Evolutionary conservation across 805 yeast species (phyloP).

Genomic region (Zygosaccharomyces bailii): DNA sequence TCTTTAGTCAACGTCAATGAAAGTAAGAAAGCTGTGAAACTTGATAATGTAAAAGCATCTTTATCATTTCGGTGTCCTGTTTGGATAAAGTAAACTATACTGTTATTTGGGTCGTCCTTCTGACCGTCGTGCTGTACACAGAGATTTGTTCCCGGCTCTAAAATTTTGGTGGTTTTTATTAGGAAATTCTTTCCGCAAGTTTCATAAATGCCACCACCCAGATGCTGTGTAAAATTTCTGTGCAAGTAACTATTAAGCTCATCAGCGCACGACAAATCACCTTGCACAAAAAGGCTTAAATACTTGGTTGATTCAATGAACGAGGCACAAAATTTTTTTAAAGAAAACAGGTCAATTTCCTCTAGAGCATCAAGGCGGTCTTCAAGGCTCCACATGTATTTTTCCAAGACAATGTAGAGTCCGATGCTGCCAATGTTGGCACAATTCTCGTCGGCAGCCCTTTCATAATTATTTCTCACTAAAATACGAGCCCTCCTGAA

Average conservation of each 20-base stretch:
- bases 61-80: slow-evolving; percentile 46
- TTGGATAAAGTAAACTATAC: slow-evolving; percentile 54
- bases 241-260: slow-evolving; percentile 27
- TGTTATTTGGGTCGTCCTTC: slow-evolving; percentile 47
- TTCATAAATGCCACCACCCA: slow-evolving; percentile 10
- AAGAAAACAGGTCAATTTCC: slow-evolving; percentile 39
- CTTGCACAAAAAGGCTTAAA: slow-evolving; percentile 48
- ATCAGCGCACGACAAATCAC: slow-evolving; percentile 40
- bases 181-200: background rate
- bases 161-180: slow-evolving; percentile 33
- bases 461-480: slow-evolving; percentile 47
- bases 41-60: slow-evolving; percentile 40
- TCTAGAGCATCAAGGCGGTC: slow-evolving; percentile 57
- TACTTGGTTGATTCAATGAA: slow-evolving; percentile 35
- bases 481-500: slow-evolving; percentile 48
- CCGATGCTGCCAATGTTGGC: slow-evolving; percentile 49
- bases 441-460: slow-evolving; percentile 43
- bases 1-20: slow-evolving; percentile 44
- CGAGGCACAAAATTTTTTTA: slow-evolving; percentile 31
- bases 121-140: slow-evolving; percentile 37
- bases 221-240: slow-evolving; percentile 30
- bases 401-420: slow-evolving; percentile 51
- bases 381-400: slow-evolving; percentile 50
- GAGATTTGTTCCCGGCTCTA: slow-evolving; percentile 40
- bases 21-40: slow-evolving; percentile 46